These are phyloP conservation scores for Spatholobus suberectus DNA, from an alignment of 306 rosid species.

Conservation along the genomic window DNA sequence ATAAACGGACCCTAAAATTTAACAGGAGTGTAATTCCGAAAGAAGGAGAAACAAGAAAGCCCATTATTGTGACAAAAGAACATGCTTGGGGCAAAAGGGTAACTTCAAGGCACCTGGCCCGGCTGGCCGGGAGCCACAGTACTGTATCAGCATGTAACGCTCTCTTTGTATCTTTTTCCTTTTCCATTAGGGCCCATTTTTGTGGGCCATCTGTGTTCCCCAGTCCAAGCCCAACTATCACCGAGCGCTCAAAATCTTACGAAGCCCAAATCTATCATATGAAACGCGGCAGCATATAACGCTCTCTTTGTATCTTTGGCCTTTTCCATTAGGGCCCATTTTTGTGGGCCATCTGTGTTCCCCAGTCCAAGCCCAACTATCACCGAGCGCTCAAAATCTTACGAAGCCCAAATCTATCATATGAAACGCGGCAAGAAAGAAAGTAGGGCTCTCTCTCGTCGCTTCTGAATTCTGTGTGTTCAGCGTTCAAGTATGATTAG, in stretches of 20 bases:
- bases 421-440: no score
- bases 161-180: background rate
- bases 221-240: background rate
- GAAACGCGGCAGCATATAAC: background rate
- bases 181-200: background rate
- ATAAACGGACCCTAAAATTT: no score
- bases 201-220: background rate
- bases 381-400: background rate
- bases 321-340: background rate
- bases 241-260: background rate
- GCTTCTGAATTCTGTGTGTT: background rate
- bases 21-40: no score
- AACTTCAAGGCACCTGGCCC: no score
- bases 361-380: background rate
- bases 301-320: background rate
- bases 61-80: no score
- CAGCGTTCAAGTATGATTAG: background rate
- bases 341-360: background rate
- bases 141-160: no score
- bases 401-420: background rate
- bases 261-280: background rate
- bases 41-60: no score
- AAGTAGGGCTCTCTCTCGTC: background rate
- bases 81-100: no score
- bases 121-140: no score